These are phyloP conservation scores for Pythium graminicola DNA, from an alignment of 352 stramenopile genomes.

Conservation along the genomic window DNA sequence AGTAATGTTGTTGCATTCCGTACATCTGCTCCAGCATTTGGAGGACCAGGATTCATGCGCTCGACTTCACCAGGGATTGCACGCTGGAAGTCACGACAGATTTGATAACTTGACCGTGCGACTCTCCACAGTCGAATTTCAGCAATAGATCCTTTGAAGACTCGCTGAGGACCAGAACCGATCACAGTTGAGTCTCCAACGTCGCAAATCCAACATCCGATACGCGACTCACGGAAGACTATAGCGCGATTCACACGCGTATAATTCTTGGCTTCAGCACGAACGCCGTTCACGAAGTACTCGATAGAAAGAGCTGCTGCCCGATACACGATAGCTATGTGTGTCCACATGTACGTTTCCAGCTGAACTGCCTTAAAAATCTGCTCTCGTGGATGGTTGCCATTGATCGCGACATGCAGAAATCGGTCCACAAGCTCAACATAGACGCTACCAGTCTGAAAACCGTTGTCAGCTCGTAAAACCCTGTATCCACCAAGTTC, in stretches of 20 bases:
- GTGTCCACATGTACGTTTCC: constrained; percentile 57
- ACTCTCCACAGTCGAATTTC: constrained; percentile 72
- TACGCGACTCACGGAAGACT: constrained; percentile 42
- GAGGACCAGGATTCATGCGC: constrained; percentile 13
- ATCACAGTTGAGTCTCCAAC: constrained; percentile 30
- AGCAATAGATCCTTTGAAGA: constrained; percentile 66
- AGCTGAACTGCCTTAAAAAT: constrained; percentile 54
- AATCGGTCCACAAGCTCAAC: constrained; percentile 62
- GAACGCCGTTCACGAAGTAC: constrained; percentile 53
- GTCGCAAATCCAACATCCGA: constrained; percentile 71
- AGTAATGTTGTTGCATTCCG: constrained; percentile 25
- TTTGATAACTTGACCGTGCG: constrained; percentile 31
- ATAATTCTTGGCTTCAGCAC: constrained; percentile 33
- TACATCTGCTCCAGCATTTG: constrained; percentile 5
- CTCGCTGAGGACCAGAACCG: constrained; percentile 37
- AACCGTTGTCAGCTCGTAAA: constrained; percentile 68
- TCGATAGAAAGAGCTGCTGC: constrained; percentile 19
- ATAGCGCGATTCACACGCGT: constrained; percentile 36
- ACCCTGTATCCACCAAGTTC: constrained; percentile 58
- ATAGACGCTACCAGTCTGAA: constrained; percentile 60
- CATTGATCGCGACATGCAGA: constrained; percentile 64
- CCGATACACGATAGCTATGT: constrained; percentile 58
- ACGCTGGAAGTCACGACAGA: constrained; percentile 57
- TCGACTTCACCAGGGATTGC: constrained; percentile 41
- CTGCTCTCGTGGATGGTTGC: constrained; percentile 63